Percentiles rank a stretch among this genome's conserved stretches.
phyloP scores from a whole-genome alignment of 805 yeast genomes.

The Candida boleticola region DNA sequence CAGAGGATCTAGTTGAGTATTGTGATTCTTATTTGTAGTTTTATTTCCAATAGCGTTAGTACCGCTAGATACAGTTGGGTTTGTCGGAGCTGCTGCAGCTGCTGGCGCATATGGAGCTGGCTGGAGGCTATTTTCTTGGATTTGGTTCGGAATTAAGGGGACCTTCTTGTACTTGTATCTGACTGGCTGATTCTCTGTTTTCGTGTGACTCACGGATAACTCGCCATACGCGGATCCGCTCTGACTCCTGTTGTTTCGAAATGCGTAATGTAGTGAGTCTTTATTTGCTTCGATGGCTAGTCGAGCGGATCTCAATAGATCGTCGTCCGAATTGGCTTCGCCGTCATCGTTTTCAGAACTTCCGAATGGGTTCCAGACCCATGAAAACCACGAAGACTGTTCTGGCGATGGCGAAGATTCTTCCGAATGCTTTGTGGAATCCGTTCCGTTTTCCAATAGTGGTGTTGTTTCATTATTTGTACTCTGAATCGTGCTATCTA shows the following conservation, averaged over 20 bases:
- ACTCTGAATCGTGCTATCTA: not conserved
- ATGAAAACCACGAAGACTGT: conserved; percentile 21
- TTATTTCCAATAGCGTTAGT: no score
- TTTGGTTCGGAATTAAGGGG: conserved; percentile 35
- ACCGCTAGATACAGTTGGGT: not conserved
- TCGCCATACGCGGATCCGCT: conserved; percentile 18
- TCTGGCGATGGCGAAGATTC: conserved; percentile 1
- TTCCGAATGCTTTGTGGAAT: conserved; percentile 2
- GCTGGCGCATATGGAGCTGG: not conserved
- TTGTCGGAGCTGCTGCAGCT: not conserved
- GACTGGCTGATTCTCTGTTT: conserved; percentile 33
- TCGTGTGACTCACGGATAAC: conserved; percentile 34
- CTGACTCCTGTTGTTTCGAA: conserved; percentile 14
- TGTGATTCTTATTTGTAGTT: not conserved
- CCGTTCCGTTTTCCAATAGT: not conserved
- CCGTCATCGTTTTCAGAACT: conserved; percentile 14
- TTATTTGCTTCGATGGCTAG: conserved; percentile 29
- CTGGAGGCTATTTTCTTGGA: conserved; percentile 26
- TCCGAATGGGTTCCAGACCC: conserved; percentile 18
- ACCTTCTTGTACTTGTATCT: conserved; percentile 25
- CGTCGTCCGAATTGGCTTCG: conserved; percentile 18
- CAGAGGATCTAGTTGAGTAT: not conserved
- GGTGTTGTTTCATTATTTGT: not conserved
- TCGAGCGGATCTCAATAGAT: conserved; percentile 30
- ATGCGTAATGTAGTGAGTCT: conserved; percentile 35